Evolutionary conservation across 2,329 filamentous ascomycete genomes (phyloP).

Genomic region (Biscogniauxia mediterranea): DNA sequence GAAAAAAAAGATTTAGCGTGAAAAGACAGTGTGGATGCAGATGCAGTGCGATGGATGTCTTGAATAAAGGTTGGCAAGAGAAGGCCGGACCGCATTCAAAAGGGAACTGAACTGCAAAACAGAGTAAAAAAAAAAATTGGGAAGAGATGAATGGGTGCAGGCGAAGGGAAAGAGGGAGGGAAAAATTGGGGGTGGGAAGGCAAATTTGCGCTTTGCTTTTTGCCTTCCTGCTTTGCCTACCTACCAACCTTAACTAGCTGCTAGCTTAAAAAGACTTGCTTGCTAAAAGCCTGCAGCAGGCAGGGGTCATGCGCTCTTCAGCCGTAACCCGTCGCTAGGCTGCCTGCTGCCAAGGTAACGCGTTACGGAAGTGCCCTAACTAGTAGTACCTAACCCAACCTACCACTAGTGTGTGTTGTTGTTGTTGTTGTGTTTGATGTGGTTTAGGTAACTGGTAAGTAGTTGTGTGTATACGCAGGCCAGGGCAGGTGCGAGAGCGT

Average conservation of each 20-base stretch:
- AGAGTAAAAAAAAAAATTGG: neutral
- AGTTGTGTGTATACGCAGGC: too few relatives aligned
- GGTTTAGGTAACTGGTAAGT: too few relatives aligned
- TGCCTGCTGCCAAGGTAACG: neutral
- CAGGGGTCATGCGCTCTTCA: neutral
- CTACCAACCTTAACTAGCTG: neutral
- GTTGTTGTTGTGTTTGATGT: too few relatives aligned
- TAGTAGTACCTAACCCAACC: too few relatives aligned
- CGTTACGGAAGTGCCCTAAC: neutral
- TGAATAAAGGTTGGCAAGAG: neutral
- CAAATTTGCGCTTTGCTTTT: neutral
- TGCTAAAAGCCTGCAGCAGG: too few relatives aligned
- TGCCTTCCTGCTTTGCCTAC: neutral
- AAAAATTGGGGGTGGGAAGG: neutral
- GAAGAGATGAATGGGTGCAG: neutral
- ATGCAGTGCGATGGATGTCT: neutral
- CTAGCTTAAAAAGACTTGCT: neutral
- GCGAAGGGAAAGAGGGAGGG: neutral
- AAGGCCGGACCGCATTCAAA: neutral
- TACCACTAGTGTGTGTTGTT: too few relatives aligned
- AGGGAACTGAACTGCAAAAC: neutral
- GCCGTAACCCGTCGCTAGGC: neutral
- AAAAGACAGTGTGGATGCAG: neutral
- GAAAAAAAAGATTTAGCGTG: neutral
- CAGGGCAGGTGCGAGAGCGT: too few relatives aligned